Percentiles rank a stretch among this genome's conserved stretches.
Evolutionary conservation across 2,329 filamentous ascomycete genomes (phyloP).

Genomic region (Aspergillus sp.): DNA sequence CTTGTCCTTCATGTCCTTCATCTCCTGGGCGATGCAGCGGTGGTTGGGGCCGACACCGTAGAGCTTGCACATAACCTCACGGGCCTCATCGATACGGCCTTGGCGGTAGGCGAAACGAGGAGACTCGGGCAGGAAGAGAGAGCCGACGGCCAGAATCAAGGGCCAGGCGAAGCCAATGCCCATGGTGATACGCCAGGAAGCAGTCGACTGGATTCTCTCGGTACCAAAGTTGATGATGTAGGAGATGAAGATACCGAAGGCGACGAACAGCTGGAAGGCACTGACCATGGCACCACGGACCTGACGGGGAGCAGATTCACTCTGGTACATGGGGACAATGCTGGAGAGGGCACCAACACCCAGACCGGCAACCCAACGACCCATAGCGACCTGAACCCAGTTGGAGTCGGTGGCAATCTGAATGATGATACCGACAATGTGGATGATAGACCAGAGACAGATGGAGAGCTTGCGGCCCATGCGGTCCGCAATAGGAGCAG

Average conservation of each 20-base stretch:
- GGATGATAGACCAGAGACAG: constrained; percentile 47
- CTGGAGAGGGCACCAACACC: constrained; percentile 51
- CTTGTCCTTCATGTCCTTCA: constrained; percentile 61
- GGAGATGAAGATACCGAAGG: constrained; percentile 53
- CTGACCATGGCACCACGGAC: constrained; percentile 52
- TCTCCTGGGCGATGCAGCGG: constrained; percentile 56
- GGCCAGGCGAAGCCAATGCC: constrained; percentile 62
- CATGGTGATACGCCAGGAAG: constrained; percentile 54
- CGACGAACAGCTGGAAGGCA: constrained; percentile 53
- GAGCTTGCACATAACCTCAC: constrained; percentile 55
- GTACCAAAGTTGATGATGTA: constrained; percentile 53
- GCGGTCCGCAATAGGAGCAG: constrained; percentile 48
- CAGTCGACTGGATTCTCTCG: constrained; percentile 44
- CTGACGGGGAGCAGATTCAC: constrained; percentile 49
- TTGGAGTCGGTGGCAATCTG: constrained; percentile 46
- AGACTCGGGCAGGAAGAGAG: constrained; percentile 58
- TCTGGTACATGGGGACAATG: constrained; percentile 52
- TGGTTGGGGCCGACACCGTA: constrained; percentile 60
- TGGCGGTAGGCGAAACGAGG: constrained; percentile 61
- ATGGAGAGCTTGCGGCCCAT: constrained; percentile 50
- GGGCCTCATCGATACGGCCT: constrained; percentile 54
- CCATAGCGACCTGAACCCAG: constrained; percentile 50
- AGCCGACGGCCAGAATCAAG: constrained; percentile 56
- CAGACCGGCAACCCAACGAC: constrained; percentile 50
- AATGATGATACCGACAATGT: constrained; percentile 49